Evolutionary conservation across 192 early-diverging fungal species (phyloP), one percentile per base, ranked within the genome.

Genomic region (Coemansia sp.): DNA sequence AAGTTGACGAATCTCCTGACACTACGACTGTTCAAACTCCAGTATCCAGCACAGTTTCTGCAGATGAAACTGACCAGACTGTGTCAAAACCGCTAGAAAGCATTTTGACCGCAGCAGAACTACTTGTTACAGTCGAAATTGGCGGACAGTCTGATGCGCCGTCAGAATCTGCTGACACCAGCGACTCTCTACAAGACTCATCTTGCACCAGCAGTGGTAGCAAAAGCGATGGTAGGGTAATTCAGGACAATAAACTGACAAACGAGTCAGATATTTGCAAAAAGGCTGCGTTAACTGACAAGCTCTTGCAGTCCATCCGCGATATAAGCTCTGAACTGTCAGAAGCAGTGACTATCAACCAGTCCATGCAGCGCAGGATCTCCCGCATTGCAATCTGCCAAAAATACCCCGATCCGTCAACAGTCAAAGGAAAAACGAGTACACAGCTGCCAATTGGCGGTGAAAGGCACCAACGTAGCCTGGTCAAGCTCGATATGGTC

Each of bases 281-380:
- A 6, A 48, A 60, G 59, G 59, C 59, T 0, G 43, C 43, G n/a
- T 43, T 59, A 12, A 23, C 58, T 4, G 43, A 59, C 26, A 23
- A 16, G 58, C 58, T 59, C 2, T 23, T 47, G 7, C 41, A 41
- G 43, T 22, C 23, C 1, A 10, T 59, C 41, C 23, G 14, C 25
- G 4, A n/a, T 26, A n/a, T 59, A 43, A 11, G 25, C 41, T 2
- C 17, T 17, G 58, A 23, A 6, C 22, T 59, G 10, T 12, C 12
- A 6, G 14, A 25, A 26, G 26, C 22, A 14, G 22, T 26, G 25
- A 8, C 3, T 5, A 26, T 1, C 58, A 59, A 47, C 43, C 19
- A 45, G 25, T 41, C 43, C 14, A 45, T 59, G 39, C 3, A 9
- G 7, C 58, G 58, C 39, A 59, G 27, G 58, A 16, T 25, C 21